phyloP scores from a whole-genome alignment of 2,329 filamentous ascomycete genomes.

The Diaporthe sp. region DNA sequence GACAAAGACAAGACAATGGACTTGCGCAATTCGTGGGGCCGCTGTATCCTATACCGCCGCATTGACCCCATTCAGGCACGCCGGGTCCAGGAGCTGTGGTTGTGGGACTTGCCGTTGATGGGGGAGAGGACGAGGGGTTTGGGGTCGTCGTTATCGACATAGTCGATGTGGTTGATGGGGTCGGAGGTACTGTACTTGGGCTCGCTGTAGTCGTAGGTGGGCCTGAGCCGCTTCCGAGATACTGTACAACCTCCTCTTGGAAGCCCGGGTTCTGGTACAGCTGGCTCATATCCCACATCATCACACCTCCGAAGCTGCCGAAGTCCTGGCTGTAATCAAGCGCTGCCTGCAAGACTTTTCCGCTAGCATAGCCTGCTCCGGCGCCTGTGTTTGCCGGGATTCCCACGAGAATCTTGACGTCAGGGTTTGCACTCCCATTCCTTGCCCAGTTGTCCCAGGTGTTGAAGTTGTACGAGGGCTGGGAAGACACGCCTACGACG shows the following conservation, averaged over 20 bases:
- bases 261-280: constrained; percentile 68
- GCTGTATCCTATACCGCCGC: constrained; percentile 47
- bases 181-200: constrained; percentile 23
- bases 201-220: constrained; percentile 27
- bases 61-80: constrained; percentile 50
- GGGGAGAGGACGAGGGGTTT: not conserved
- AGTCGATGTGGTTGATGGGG: constrained; percentile 22
- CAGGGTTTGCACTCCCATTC: constrained; percentile 63
- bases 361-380: constrained; percentile 65
- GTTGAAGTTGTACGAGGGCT: constrained; percentile 69
- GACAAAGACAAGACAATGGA: constrained; percentile 44
- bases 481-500: constrained; percentile 51
- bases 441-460: constrained; percentile 76
- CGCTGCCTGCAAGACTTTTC: constrained; percentile 57
- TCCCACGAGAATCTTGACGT: constrained; percentile 71
- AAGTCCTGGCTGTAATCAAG: constrained; percentile 66
- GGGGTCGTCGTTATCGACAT: constrained; percentile 7
- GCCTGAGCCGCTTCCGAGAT: constrained; percentile 41
- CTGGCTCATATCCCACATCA: constrained; percentile 77
- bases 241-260: constrained; percentile 54
- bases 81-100: constrained; percentile 30
- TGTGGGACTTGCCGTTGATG: constrained; percentile 17
- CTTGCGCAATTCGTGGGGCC: constrained; percentile 46
- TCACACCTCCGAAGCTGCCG: constrained; percentile 72
- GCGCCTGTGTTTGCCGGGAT: constrained; percentile 66